Evolutionary conservation across 106 monocot species (phyloP), one percentile per base, ranked within the genome.

Genomic region (Dendrobium huoshanense): DNA sequence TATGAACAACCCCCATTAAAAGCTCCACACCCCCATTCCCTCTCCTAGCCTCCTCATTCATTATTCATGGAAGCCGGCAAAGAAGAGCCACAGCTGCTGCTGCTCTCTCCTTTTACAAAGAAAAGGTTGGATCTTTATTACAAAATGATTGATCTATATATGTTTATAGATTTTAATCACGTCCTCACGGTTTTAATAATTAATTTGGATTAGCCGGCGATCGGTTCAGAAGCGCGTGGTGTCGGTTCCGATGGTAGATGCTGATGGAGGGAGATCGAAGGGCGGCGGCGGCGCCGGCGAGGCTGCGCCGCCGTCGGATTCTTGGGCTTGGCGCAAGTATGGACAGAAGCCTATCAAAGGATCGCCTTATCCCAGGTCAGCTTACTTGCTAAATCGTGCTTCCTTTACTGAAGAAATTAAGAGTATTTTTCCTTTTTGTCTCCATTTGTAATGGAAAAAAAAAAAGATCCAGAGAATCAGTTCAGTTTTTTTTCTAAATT

Each of bases 271-370:
- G 4, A 64, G 79, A 18, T 29, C 64, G n/a, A 76, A 65, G 22
- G 80, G 76, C 40, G 48, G 22, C 40, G 48, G 22, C 61, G 37
- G 37, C 55, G 37, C 37, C 37, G 84, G 73, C 33, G 64, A 79
- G 41, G 43, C 75, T 1, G 77, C 75, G 1, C 80, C 85, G 41
- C 85, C 85, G 77, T 80, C 85, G 25, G 85, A 85, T 33, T 80
- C 80, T 3, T 80, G 85, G 77, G 76, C 80, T 4, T 85, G 85
- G 85, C 47, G 85, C 41, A 85, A 85, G 80, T 85, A 85, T 54
- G 85, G 85, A 2, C 85, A 85, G 80, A 85, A 85, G 43, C 85
- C 85, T n/a, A 85, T 85, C 76, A 85, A 85, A 58, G 85, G 85
- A 22, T 85, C 85, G 4, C 85, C 85, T 4, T 77, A 85, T 55